Conservation (phyloP, 1,139 yeast species). For the Taphrina populina region DNA sequence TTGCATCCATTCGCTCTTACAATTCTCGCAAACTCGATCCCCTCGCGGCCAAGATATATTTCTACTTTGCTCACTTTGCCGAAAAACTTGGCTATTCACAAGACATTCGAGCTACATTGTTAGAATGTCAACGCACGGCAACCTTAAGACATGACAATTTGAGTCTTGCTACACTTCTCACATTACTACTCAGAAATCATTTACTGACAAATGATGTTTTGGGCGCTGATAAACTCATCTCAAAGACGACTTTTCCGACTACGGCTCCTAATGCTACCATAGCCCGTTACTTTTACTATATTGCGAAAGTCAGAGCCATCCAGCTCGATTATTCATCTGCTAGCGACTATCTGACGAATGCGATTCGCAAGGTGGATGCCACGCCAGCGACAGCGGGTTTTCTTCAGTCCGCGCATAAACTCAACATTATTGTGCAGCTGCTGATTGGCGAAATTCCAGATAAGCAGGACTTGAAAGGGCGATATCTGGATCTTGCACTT, state of each 20-base stretch:
- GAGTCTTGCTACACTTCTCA: constrained; percentile 82
- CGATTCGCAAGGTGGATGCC: constrained; percentile 96
- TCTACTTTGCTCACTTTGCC: constrained; percentile 75
- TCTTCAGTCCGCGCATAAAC: constrained; percentile 83
- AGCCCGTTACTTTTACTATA: constrained; percentile 86
- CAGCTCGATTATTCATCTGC: constrained; percentile 92
- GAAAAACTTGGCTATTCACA: constrained; percentile 61
- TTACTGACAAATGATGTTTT: constrained; percentile 74
- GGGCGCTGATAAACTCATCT: constrained; percentile 85
- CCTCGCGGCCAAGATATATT: constrained; percentile 89
- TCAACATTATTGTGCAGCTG: constrained; percentile 82
- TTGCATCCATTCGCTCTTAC: constrained; percentile 59
- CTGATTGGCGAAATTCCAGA: constrained; percentile 99
- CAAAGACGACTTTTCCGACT: constrained; percentile 83
- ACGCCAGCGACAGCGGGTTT: constrained; percentile 82
- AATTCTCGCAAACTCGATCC: constrained; percentile 84
- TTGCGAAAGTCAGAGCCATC: constrained; percentile 84
- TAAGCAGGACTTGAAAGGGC: constrained; percentile 70
- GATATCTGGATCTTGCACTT: constrained; percentile 58
- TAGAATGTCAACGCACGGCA: constrained; percentile 78
- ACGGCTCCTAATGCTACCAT: constrained; percentile 82
- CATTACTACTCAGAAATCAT: constrained; percentile 78
- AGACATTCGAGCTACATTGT: constrained; percentile 65
- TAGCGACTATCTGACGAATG: constrained; percentile 83
- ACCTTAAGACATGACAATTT: constrained; percentile 89